Base-by-base conservation (phyloP, 2,329 filamentous ascomycete species). In the Apiospora hydei region DNA sequence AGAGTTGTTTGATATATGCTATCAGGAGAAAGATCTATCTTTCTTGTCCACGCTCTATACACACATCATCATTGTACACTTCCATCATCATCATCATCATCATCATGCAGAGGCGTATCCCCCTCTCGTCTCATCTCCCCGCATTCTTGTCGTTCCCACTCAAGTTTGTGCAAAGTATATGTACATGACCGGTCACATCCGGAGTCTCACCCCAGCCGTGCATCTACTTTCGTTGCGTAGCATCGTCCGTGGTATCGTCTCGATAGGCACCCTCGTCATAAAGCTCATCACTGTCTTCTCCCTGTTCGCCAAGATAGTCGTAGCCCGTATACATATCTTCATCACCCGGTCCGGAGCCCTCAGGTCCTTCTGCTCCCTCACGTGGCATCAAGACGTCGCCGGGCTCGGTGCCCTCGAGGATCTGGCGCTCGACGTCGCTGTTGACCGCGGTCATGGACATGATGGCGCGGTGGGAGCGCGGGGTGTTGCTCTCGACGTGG, bases 401-500 rank as follows among this genome's bases (percentile, higher is more conserved):
- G 30, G 69, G 72, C 43, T 77, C 75, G 18, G 67, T 69, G 16
- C 73, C 66, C 11, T 69, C 71, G 5, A 80, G 75, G 26, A 81
- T 79, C 41, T 77, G 72, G 18, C 72, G 61, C 69, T 81, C 79
- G 21, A 78, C 70, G 4, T 61, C 46, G 5, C 79, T 78, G 67
- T 78, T 69, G n/a, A 77, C 74, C 34, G 77, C 75, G 26, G 74
- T 70, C 79, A 81, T 80, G n/a, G 77, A 77, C 71, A 76, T 79
- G 71, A 81, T 78, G 34, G 80, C 79, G 26, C 78, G 75, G 38
- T 78, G 69, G 18, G 73, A 75, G 69, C 77, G 74, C 26, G 71
- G 83, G 70, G 83, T 87, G 6, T 80, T 78, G 13, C 76, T 76
- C 51, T 84, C 79, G 44, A 89, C 81, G 47, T 80, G 77, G 3